These are phyloP conservation scores for Tetragonia tetragonoides DNA, from an alignment of 148 eudicot species.

Conservation along the genomic window DNA sequence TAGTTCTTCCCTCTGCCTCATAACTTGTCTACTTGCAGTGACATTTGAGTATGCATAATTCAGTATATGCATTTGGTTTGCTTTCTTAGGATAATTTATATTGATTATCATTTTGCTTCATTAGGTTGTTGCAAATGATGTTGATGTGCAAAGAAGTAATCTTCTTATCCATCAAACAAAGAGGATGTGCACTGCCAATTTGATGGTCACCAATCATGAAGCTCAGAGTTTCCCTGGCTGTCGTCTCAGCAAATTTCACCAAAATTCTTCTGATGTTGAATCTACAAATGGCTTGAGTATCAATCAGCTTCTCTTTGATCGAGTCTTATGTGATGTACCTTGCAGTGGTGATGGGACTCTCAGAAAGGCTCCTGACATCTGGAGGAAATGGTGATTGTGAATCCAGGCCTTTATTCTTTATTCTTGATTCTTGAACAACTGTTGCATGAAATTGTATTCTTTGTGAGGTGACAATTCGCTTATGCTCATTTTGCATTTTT, in stretches of 20 bases:
- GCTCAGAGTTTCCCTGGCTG: conserved; percentile 97
- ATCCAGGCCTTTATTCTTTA: conserved; percentile 9
- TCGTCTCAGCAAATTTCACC: conserved; percentile 53
- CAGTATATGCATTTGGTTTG: conserved; percentile 1
- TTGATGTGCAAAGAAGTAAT: conserved; percentile 95
- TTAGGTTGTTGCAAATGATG: conserved; percentile 96
- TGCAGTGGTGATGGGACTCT: conserved; percentile 99
- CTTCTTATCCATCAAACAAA: conserved; percentile 99
- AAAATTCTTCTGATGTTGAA: conserved; percentile 33
- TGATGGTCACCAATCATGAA: conserved; percentile 96
- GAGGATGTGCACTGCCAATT: conserved; percentile 96
- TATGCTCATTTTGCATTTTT: conserved; percentile 11
- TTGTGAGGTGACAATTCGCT: conserved; percentile 15
- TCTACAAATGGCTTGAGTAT: conserved; percentile 39
- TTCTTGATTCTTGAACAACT: neutral
- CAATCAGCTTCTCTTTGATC: conserved; percentile 81
- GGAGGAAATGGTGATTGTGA: conserved; percentile 86
- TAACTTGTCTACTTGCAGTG: neutral
- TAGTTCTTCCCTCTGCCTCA: conserved; percentile 10
- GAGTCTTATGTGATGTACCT: conserved; percentile 97
- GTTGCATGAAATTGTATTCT: conserved; percentile 8
- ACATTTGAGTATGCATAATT: neutral
- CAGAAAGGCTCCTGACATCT: conserved; percentile 97
- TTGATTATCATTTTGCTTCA: conserved; percentile 6
- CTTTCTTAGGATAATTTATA: neutral